A percentile compares a stretch with the other conserved stretches of the same genome.
Evolutionary conservation across 2,329 filamentous ascomycete species (phyloP).

Genomic region (Penicillium italicum): DNA sequence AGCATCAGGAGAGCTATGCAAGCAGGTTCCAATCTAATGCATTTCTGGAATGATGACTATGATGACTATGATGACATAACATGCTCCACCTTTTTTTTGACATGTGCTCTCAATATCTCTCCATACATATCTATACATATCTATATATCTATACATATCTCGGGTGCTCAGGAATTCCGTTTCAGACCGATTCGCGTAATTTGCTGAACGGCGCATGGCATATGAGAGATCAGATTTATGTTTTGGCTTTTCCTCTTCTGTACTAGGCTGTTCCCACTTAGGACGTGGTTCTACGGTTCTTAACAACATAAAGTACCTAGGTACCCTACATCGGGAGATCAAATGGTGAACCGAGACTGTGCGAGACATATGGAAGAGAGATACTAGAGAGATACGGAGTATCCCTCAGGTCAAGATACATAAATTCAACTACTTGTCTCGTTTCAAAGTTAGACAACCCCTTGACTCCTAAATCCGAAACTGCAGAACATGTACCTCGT

Average conservation of each 20-base stretch:
- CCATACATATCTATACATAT: slow-evolving; percentile 22
- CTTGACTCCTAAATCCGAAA: background rate
- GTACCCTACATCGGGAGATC: background rate
- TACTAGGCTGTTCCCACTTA: slow-evolving; percentile 1
- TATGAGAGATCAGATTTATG: slow-evolving; percentile 24
- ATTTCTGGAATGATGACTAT: background rate
- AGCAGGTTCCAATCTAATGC: background rate
- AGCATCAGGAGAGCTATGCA: slow-evolving; percentile 2
- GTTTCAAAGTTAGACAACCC: slow-evolving; percentile 1
- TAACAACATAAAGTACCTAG: background rate
- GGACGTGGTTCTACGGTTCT: background rate
- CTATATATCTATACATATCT: slow-evolving; percentile 17
- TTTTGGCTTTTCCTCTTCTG: slow-evolving; percentile 2
- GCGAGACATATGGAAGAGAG: background rate
- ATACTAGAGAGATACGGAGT: background rate
- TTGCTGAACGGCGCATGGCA: slow-evolving; percentile 13
- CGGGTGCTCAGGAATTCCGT: slow-evolving; percentile 11
- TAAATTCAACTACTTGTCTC: background rate
- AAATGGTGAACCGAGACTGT: background rate
- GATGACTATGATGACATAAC: background rate
- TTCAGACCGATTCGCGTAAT: slow-evolving; percentile 7
- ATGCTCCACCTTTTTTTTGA: background rate
- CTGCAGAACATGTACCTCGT: background rate
- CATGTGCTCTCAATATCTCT: background rate
- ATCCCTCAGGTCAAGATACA: background rate